Evolutionary conservation across 2,329 filamentous ascomycete species (phyloP).

Genomic region (Pleurostoma richardsiae): DNA sequence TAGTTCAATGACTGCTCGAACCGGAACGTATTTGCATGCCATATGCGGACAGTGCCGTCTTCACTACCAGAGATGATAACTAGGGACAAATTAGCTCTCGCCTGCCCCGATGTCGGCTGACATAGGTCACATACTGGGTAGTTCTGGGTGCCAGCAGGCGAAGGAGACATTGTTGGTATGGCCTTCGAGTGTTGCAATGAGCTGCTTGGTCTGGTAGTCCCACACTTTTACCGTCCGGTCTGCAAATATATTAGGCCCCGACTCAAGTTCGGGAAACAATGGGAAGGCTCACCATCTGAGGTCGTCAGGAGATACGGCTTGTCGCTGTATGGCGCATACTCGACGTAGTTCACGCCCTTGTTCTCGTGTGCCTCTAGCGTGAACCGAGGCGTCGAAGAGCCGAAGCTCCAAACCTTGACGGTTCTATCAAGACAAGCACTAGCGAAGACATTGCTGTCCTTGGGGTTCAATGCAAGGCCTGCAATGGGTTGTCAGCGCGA

Average conservation of each 20-base stretch:
- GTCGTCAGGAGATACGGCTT: conserved; percentile 91
- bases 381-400: conserved; percentile 90
- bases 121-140: conserved; percentile 39
- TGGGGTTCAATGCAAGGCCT: conserved; percentile 84
- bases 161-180: conserved; percentile 98
- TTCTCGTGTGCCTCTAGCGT: conserved; percentile 95
- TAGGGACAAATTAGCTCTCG: too few species aligned
- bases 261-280: background rate
- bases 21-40: conserved; percentile 96
- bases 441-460: conserved; percentile 88
- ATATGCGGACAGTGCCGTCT: conserved; percentile 85
- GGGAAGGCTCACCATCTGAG: conserved; percentile 64
- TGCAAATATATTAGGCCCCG: background rate
- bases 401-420: conserved; percentile 96
- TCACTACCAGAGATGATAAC: too few species aligned
- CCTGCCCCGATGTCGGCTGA: too few species aligned
- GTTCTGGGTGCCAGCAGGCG: conserved; percentile 93
- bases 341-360: conserved; percentile 96
- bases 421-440: conserved; percentile 94
- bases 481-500: too few species aligned
- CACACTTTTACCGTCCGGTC: conserved; percentile 89
- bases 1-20: conserved; percentile 96
- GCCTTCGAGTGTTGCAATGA: conserved; percentile 93
- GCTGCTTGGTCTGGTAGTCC: conserved; percentile 97
- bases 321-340: conserved; percentile 74